Evolutionary conservation across 306 rosid species (phyloP).

Genomic region (Begonia peltatifolia): DNA sequence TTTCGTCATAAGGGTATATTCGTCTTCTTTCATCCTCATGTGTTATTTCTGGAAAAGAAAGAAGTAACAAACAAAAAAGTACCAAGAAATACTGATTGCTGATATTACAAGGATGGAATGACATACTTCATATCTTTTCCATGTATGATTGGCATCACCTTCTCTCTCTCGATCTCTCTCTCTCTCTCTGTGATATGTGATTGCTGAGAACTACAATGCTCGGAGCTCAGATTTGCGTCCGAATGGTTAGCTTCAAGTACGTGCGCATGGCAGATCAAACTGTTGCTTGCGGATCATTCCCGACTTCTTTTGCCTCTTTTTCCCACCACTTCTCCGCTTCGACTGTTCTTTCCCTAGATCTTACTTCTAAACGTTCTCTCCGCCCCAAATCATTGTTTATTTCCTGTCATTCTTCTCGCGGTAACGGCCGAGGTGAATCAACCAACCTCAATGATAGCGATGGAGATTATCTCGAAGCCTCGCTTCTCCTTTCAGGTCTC

Average conservation of each 20-base stretch:
- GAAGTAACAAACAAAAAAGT: no score
- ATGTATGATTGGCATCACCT: background rate
- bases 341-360: conserved; percentile 11
- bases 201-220: conserved; percentile 10
- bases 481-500: conserved; percentile 76
- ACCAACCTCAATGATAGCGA: conserved; percentile 21
- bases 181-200: background rate
- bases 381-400: conserved; percentile 29
- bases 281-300: conserved; percentile 14
- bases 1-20: no score
- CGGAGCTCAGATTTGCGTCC: conserved; percentile 15
- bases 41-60: no score
- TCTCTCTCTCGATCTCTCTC: background rate
- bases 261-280: conserved; percentile 30
- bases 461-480: conserved; percentile 61
- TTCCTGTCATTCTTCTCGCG: conserved; percentile 39
- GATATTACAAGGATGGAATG: no score
- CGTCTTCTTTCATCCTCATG: no score
- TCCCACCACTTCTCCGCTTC: conserved; percentile 15
- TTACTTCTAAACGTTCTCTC: conserved; percentile 16
- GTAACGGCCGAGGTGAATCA: conserved; percentile 31
- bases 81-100: no score
- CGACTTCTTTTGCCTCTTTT: conserved; percentile 17
- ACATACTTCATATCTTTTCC: background rate
- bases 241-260: conserved; percentile 17